Percentiles rank a stretch among this genome's conserved stretches.
Conservation (phyloP, 306 rosid genomes). For the Rubus parviflorus region DNA sequence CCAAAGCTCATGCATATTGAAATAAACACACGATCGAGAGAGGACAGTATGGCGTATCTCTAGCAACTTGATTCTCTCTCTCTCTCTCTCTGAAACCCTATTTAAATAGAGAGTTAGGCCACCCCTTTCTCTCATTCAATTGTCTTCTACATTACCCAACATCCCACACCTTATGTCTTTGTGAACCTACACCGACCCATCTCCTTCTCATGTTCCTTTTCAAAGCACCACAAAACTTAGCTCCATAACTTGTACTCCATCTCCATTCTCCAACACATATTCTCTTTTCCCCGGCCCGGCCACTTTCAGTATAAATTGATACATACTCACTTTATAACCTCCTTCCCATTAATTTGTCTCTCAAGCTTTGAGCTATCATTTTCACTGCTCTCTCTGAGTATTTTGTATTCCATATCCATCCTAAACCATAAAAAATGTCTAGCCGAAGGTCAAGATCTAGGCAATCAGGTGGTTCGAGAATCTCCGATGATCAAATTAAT, state of each 20-base stretch:
- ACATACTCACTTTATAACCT: neutral
- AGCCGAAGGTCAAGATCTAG: slow-evolving; percentile 71
- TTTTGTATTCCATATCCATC: neutral
- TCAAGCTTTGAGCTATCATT: neutral
- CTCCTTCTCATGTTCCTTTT: slow-evolving; percentile 1
- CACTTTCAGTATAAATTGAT: neutral
- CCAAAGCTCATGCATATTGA: slow-evolving; percentile 7
- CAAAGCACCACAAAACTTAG: slow-evolving; percentile 17
- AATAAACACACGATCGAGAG: slow-evolving; percentile 11
- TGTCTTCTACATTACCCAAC: slow-evolving; percentile 33
- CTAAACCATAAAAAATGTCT: slow-evolving; percentile 41
- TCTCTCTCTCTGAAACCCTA: slow-evolving; percentile 35
- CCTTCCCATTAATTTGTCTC: slow-evolving; percentile 15
- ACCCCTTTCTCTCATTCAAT: slow-evolving; percentile 60
- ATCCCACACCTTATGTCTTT: slow-evolving; percentile 17
- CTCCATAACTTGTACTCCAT: slow-evolving; percentile 22
- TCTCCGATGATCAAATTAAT: slow-evolving; percentile 91
- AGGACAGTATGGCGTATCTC: slow-evolving; percentile 13
- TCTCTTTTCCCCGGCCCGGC: neutral
- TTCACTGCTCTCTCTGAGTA: neutral
- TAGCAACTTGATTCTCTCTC: slow-evolving; percentile 22
- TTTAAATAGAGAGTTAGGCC: slow-evolving; percentile 50
- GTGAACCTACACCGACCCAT: slow-evolving; percentile 12
- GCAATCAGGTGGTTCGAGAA: slow-evolving; percentile 73
- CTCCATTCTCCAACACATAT: neutral